Conservation (phyloP, 805 yeast genomes). For the Barnettozyma salicaria region DNA sequence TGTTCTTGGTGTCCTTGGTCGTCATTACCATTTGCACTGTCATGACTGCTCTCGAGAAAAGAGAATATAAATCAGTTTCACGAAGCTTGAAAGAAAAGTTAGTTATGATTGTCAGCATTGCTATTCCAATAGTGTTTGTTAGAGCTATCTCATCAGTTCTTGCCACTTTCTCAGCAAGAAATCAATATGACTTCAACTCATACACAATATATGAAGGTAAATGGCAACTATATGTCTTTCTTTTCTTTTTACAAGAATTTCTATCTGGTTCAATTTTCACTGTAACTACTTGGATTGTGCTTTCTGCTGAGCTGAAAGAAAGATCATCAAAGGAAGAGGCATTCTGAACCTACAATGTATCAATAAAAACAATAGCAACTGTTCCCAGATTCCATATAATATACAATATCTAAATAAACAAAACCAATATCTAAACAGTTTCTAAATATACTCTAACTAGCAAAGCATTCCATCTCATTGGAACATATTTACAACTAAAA, state of each 20-base stretch:
- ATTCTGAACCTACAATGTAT: too few relatives aligned
- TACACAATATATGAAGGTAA: constrained; percentile 8
- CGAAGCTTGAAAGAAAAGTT: constrained; percentile 2
- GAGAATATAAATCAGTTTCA: background rate
- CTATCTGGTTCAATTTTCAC: background rate
- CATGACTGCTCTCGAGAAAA: background rate
- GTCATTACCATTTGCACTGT: background rate
- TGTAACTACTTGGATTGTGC: constrained; percentile 3
- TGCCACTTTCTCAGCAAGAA: constrained; percentile 1
- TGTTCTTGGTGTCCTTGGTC: background rate
- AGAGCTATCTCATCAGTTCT: constrained; percentile 3
- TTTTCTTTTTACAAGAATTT: constrained; percentile 4
- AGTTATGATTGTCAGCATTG: background rate
- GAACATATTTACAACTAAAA: background rate
- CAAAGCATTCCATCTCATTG: background rate
- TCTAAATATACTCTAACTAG: background rate
- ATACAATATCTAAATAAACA: too few relatives aligned
- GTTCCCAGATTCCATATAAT: too few relatives aligned
- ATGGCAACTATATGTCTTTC: constrained; percentile 5
- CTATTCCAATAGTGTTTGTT: constrained; percentile 2
- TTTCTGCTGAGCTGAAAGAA: constrained; percentile 1
- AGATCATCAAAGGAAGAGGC: background rate
- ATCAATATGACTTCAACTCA: constrained; percentile 4
- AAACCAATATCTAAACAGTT: background rate
- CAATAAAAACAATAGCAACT: too few relatives aligned